Conservation (phyloP, 495 filamentous ascomycete genomes). For the Aspergillus bertholletiae region DNA sequence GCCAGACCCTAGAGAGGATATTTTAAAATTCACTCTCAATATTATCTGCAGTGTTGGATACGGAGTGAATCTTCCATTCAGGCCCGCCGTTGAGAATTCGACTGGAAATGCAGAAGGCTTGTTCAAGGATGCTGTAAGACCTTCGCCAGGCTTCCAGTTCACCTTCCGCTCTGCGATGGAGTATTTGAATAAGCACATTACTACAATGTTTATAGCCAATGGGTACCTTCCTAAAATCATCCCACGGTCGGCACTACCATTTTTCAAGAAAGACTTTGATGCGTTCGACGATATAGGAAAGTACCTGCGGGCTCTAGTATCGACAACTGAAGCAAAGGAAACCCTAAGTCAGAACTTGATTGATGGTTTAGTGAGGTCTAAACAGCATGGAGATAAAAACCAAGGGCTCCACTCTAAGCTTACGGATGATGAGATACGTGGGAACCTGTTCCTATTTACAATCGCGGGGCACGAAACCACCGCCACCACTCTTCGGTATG, state of each 20-base stretch:
- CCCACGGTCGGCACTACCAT: conserved; percentile 1
- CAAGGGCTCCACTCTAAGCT: conserved; percentile 11
- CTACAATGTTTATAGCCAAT: conserved; percentile 1
- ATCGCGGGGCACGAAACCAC: conserved; percentile 51
- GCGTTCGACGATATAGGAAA: conserved; percentile 2
- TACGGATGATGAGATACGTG: conserved; percentile 35
- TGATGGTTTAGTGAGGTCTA: conserved; percentile 12
- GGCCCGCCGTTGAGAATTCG: neutral
- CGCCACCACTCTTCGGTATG: conserved; percentile 35
- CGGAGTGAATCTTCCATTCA: conserved; percentile 23
- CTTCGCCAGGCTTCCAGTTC: conserved; percentile 3
- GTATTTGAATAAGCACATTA: conserved; percentile 7
- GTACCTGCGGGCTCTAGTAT: conserved; percentile 6
- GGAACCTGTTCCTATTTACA: conserved; percentile 46
- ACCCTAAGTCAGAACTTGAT: conserved; percentile 12
- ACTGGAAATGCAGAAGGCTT: conserved; percentile 3
- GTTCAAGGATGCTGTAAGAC: conserved; percentile 14
- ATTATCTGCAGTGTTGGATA: conserved; percentile 39
- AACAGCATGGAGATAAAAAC: neutral
- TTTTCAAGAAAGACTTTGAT: conserved; percentile 8
- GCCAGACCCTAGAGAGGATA: conserved; percentile 22
- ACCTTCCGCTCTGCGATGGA: conserved; percentile 10
- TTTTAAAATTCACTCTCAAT: conserved; percentile 38
- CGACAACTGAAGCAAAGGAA: neutral
- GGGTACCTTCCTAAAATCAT: conserved; percentile 3